A percentile compares a stretch with the other conserved stretches of the same genome.
These are phyloP conservation scores for Gomphus bonarii DNA, from an alignment of 1,284 basidiomycete species.

Conservation along the genomic window DNA sequence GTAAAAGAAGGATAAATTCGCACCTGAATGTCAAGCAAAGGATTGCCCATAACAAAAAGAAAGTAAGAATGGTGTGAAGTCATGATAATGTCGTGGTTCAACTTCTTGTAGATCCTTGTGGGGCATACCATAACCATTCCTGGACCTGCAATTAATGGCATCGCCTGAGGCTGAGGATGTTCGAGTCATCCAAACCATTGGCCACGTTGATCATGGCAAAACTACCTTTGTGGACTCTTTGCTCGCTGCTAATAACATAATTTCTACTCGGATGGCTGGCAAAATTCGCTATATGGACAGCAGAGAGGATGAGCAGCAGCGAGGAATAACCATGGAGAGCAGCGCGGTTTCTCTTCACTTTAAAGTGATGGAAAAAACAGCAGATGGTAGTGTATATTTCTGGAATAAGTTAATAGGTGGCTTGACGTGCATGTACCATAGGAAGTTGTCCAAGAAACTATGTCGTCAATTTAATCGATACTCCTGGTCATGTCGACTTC, in stretches of 20 bases:
- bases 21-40: slow-evolving; percentile 85
- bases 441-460: slow-evolving; percentile 52
- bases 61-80: slow-evolving; percentile 27
- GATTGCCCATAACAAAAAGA: slow-evolving; percentile 82
- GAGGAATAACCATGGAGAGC: slow-evolving; percentile 99
- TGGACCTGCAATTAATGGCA: slow-evolving; percentile 22
- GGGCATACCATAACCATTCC: background rate
- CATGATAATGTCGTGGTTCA: slow-evolving; percentile 9
- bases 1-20: too few species aligned
- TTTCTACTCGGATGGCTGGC: slow-evolving; percentile 89
- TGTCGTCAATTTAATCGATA: slow-evolving; percentile 93
- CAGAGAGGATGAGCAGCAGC: slow-evolving; percentile 93
- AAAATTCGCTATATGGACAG: slow-evolving; percentile 95
- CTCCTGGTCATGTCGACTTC: slow-evolving; percentile 98
- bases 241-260: slow-evolving; percentile 96
- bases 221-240: slow-evolving; percentile 94
- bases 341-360: slow-evolving; percentile 87
- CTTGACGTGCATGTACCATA: slow-evolving; percentile 23
- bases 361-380: slow-evolving; percentile 52
- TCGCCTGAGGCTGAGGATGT: slow-evolving; percentile 46
- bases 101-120: background rate
- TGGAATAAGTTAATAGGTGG: slow-evolving; percentile 18
- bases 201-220: slow-evolving; percentile 88
- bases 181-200: slow-evolving; percentile 71
- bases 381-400: slow-evolving; percentile 30